These are phyloP conservation scores for Coniophora puteana DNA, from an alignment of 1,284 basidiomycete genomes.

Conservation along the genomic window DNA sequence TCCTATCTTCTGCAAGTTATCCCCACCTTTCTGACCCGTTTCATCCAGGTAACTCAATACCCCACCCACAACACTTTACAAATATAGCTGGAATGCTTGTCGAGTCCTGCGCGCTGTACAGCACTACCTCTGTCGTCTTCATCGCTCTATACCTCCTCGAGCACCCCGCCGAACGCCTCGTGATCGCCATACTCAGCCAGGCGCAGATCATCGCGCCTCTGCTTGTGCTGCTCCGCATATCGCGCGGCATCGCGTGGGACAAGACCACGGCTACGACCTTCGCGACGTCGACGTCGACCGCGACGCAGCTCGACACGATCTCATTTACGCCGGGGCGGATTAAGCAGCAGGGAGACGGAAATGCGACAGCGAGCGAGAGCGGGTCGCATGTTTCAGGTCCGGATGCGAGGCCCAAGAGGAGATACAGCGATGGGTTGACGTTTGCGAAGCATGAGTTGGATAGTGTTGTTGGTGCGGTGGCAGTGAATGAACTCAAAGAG, in stretches of 20 bases:
- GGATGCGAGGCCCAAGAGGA: no score
- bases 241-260: conserved; percentile 7
- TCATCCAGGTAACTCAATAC: conserved; percentile 12
- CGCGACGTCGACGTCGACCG: no score
- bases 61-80: conserved; percentile 20
- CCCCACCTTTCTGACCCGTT: background rate
- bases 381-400: no score
- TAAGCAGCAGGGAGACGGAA: no score
- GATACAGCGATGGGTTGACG: no score
- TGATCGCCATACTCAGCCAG: conserved; percentile 23
- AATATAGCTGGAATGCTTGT: conserved; percentile 19
- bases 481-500: no score
- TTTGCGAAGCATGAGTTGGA: no score
- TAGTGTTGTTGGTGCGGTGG: no score
- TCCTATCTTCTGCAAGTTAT: conserved; percentile 1
- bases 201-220: conserved; percentile 24
- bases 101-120: conserved; percentile 27
- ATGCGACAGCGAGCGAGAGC: no score
- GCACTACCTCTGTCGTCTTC: conserved; percentile 21
- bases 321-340: no score
- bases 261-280: background rate
- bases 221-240: conserved; percentile 9
- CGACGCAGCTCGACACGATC: no score
- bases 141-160: conserved; percentile 18
- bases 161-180: conserved; percentile 20